These are phyloP conservation scores for Blastomyces percursus DNA, from an alignment of 2,329 filamentous ascomycete genomes.

Conservation along the genomic window DNA sequence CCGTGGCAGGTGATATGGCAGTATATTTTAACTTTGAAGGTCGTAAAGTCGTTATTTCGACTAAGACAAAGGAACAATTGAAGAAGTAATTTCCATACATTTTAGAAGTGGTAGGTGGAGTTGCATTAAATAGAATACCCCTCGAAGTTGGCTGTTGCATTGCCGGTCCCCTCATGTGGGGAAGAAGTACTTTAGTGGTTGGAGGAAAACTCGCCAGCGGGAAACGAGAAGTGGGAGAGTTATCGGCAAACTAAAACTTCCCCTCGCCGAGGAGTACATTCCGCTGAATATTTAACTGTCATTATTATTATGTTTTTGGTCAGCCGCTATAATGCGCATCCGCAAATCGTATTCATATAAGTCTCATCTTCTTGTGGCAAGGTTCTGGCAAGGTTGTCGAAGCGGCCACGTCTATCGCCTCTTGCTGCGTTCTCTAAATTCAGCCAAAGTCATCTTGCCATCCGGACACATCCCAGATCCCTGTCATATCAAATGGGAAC, in stretches of 20 bases:
- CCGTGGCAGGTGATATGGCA: neutral
- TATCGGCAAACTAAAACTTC: neutral
- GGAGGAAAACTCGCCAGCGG: neutral
- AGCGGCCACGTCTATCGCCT: neutral
- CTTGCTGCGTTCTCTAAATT: neutral
- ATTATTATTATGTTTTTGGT: neutral
- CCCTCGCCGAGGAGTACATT: neutral
- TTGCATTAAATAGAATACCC: neutral
- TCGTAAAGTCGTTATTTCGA: neutral
- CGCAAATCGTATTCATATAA: neutral
- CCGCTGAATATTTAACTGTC: neutral
- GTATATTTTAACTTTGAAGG: neutral
- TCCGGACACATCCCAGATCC: conserved; percentile 36
- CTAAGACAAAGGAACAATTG: neutral
- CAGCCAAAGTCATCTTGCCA: conserved; percentile 11
- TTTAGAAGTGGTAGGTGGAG: neutral
- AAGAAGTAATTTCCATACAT: neutral
- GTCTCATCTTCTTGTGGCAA: neutral
- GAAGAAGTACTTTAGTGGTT: neutral
- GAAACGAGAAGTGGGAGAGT: neutral
- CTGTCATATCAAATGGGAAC: conserved; percentile 38
- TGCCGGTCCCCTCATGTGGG: neutral
- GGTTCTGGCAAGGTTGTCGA: neutral
- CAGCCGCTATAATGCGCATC: neutral
- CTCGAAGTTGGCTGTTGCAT: neutral